Conservation (phyloP, 2,329 filamentous ascomycete species). For the Bipolaris zeicola region DNA sequence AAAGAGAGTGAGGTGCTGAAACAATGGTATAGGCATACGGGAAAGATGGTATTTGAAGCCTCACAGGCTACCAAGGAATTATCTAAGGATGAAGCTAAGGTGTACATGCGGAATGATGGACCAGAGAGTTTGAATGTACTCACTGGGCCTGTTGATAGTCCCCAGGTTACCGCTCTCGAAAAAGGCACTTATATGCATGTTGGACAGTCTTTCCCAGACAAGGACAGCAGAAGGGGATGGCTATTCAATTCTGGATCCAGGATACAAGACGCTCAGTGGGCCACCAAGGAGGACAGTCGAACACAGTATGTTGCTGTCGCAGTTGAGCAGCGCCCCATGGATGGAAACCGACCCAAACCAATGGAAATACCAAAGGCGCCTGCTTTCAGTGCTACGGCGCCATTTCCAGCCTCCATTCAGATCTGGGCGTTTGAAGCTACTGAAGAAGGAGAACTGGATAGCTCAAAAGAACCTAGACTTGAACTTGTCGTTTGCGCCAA, state of each 20-base stretch:
- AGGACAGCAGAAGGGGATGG: slow-evolving; percentile 53
- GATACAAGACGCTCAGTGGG: slow-evolving; percentile 58
- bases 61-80: slow-evolving; percentile 51
- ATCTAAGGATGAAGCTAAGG: slow-evolving; percentile 43
- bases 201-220: slow-evolving; percentile 44
- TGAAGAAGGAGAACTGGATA: slow-evolving; percentile 51
- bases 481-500: slow-evolving; percentile 60
- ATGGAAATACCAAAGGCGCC: slow-evolving; percentile 48
- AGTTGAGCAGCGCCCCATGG: slow-evolving; percentile 36
- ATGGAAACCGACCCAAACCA: slow-evolving; percentile 29
- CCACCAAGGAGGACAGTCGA: slow-evolving; percentile 48
- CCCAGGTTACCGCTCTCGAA: slow-evolving; percentile 51
- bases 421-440: slow-evolving; percentile 62
- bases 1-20: slow-evolving; percentile 55
- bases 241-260: slow-evolving; percentile 62
- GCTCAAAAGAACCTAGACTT: slow-evolving; percentile 52
- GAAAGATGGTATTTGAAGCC: slow-evolving; percentile 50
- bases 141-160: slow-evolving; percentile 56
- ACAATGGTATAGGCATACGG: slow-evolving; percentile 59
- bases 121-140: slow-evolving; percentile 51
- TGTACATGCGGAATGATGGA: slow-evolving; percentile 51
- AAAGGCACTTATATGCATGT: slow-evolving; percentile 53
- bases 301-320: slow-evolving; percentile 63
- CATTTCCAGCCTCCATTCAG: slow-evolving; percentile 60
- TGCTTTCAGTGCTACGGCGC: slow-evolving; percentile 57